These are phyloP conservation scores for Tieghemostelium lacteum DNA, from an alignment of 78 protist genomes.

Conservation along the genomic window DNA sequence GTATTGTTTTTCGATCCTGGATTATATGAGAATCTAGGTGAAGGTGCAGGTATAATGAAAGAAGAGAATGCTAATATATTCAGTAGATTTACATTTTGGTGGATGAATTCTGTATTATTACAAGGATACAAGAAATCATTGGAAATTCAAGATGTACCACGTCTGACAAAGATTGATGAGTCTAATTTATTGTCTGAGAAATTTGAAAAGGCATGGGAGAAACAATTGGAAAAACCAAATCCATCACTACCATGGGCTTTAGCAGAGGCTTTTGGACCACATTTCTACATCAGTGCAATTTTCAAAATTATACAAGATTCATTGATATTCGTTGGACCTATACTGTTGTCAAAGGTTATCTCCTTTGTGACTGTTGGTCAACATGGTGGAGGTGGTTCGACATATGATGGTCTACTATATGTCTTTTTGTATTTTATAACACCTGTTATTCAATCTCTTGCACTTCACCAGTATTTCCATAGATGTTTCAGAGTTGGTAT, in stretches of 20 bases:
- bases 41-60: not conserved
- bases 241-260: constrained; percentile 80
- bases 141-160: constrained; percentile 56
- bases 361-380: constrained; percentile 8
- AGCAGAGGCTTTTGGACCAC: constrained; percentile 58
- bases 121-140: constrained; percentile 59
- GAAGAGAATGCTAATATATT: constrained; percentile 66
- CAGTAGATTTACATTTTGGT: constrained; percentile 73
- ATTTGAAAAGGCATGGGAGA: constrained; percentile 59
- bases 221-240: constrained; percentile 29
- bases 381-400: constrained; percentile 13
- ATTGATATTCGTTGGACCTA: constrained; percentile 71
- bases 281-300: constrained; percentile 31
- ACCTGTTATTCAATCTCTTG: constrained; percentile 41
- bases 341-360: constrained; percentile 23
- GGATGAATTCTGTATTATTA: constrained; percentile 54
- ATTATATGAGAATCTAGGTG: not conserved
- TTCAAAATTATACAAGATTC: constrained; percentile 54
- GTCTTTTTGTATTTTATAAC: constrained; percentile 33
- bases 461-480: constrained; percentile 66
- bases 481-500: constrained; percentile 63
- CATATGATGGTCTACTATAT: constrained; percentile 36
- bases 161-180: constrained; percentile 23
- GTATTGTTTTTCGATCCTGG: constrained; percentile 62
- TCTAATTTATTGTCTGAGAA: constrained; percentile 17